Percentiles rank a stretch among this genome's conserved stretches.
Conservation (phyloP, 192 early-diverging fungal species). For the Haplosporangium gracile region DNA sequence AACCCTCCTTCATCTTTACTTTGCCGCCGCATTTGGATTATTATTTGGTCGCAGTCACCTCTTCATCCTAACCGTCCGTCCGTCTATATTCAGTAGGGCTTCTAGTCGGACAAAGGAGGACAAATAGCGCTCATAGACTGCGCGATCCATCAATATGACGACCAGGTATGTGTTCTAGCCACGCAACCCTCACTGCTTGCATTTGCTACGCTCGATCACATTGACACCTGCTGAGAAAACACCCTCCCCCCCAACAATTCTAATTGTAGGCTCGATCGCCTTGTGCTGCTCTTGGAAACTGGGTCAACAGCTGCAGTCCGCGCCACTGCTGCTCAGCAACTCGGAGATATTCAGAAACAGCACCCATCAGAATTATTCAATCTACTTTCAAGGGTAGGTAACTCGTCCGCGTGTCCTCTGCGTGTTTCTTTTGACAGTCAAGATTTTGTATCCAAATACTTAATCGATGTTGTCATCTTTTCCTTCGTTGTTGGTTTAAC, state of each 20-base stretch:
- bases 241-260: background rate
- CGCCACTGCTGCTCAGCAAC: conserved; percentile 92
- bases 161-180: background rate
- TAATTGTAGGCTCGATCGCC: conserved; percentile 84
- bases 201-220: background rate
- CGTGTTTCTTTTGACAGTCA: background rate
- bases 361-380: conserved; percentile 93
- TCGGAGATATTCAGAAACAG: conserved; percentile 95
- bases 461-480: no score
- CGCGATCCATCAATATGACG: conserved; percentile 1
- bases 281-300: conserved; percentile 93
- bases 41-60: background rate
- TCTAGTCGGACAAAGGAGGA: conserved; percentile 1
- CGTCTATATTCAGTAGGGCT: background rate
- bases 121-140: background rate
- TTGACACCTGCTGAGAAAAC: background rate
- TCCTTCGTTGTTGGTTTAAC: conserved; percentile 9
- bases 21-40: background rate
- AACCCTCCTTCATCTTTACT: background rate
- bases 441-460: conserved; percentile 22
- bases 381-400: conserved; percentile 78
- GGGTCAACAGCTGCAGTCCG: conserved; percentile 92
- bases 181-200: background rate
- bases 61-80: background rate
- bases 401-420: conserved; percentile 2